Conservation (phyloP, 345 rosid species). For the Linum lewisii region DNA sequence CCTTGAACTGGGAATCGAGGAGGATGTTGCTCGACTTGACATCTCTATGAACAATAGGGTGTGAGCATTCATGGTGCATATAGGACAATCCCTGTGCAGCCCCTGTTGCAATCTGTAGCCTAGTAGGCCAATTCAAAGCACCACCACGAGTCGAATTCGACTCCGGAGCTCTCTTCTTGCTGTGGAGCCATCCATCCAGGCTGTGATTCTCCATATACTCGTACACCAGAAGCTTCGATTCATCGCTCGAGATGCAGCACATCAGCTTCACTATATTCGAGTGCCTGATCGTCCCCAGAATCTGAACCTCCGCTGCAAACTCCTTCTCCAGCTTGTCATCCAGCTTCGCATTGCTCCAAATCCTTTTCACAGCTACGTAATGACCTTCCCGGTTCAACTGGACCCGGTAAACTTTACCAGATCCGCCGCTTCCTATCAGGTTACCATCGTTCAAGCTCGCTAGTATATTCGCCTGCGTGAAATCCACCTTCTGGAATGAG, state of each 20-base stretch:
- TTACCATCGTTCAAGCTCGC: conserved; percentile 56
- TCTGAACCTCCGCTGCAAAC: conserved; percentile 68
- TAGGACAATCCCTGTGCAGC: conserved; percentile 82
- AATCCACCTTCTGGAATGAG: conserved; percentile 62
- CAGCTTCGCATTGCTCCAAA: conserved; percentile 44
- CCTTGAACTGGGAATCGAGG: conserved; percentile 62
- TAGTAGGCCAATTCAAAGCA: conserved; percentile 48
- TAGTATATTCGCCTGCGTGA: conserved; percentile 50
- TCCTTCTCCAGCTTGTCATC: conserved; percentile 61
- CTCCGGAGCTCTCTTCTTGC: conserved; percentile 29
- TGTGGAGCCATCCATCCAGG: conserved; percentile 80
- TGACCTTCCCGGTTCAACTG: conserved; percentile 28
- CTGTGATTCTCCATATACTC: conserved; percentile 87
- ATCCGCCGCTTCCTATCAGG: conserved; percentile 84
- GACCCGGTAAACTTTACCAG: conserved; percentile 74
- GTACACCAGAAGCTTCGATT: conserved; percentile 81
- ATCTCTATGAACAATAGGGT: conserved; percentile 75
- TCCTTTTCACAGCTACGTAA: conserved; percentile 79
- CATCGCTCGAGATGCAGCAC: conserved; percentile 79
- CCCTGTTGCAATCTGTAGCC: conserved; percentile 72
- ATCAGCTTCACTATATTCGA: conserved; percentile 69
- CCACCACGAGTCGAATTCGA: conserved; percentile 14
- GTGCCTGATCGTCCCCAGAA: conserved; percentile 68
- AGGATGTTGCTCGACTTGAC: conserved; percentile 83
- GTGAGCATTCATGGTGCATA: conserved; percentile 79